Base-by-base conservation (phyloP, 2,329 filamentous ascomycete species). In the Hymenotorrendiella dingleyae region DNA sequence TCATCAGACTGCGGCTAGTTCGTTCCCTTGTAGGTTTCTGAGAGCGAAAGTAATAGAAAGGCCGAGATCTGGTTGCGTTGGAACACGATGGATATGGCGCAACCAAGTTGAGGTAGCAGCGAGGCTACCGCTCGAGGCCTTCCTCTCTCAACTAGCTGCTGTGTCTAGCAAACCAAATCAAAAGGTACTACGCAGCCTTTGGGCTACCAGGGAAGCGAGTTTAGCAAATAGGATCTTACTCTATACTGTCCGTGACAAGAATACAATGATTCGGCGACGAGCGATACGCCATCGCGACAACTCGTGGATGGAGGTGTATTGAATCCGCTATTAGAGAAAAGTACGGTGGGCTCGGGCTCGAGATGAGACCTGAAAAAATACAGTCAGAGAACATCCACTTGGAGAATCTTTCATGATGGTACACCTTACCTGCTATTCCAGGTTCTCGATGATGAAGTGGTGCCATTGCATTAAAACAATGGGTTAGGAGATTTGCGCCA, bases 381-480 rank as follows among this genome's bases (percentile, higher is more conserved):
- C 20, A 3, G 12, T 27, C n/a, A 26, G 11, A 12, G 10, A 11
- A 16, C 22, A 4, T 11, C 8, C 14, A 26, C n/a, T 26, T 14
- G 6, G 7, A 16, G 9, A 16, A 33, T n/a, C n/a, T n/a, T n/a
- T n/a, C 21, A 26, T 12, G 22, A 8, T 5, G 10, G 4, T 4
- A 16, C 7, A 17, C 26, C 46, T 37, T 39, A 20, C 73, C 73
- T 23, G 70, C 65, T 12, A 77, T 61, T 1, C 73, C 72, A 3
- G 73, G 73, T 22, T 68, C 64, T 23, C 74, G 66, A 34, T 74
- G 72, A 42, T 68, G 62, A 3, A 75, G 60, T 2, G 67, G 62
- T 23, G 67, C 61, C 73, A 77, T 77, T 32, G 71, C 72, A 51
- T 78, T 77, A 32, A 77, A 65, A 0, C 69, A 70, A 53, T 78